Evolutionary conservation across 768 basidiomycete species (phyloP), one percentile per base, ranked within the genome.

Genomic region (Cyclocybe aegerita): DNA sequence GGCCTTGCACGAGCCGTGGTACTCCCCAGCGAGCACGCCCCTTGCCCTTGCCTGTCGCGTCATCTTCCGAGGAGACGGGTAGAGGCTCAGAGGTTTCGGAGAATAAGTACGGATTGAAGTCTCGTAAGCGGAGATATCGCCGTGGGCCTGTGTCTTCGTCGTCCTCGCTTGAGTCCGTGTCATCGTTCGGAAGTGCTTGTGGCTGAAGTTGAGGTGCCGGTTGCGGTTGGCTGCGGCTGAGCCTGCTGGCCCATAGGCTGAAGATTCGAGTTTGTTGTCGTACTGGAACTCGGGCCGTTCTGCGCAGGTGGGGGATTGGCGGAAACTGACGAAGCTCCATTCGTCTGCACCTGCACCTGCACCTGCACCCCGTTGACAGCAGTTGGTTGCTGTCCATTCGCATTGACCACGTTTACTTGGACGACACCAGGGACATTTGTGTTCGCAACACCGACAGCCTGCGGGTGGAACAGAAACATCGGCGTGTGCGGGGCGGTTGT

Each of bases 1-100:
- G 59, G 8, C 66, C 69, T 1, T 64, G 70, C 15, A 80, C 72
- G 16, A 79, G 67, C 39, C 67, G 65, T 11, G 69, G 66, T 35
- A 54, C 55, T 48, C 65, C 63, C 69, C 68, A 70, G 43, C 52
- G 47, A 23, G 51, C 40, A 34, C 48, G 50, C 10, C 41, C 47
- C 38, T 59, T 57, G 30, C 59, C 58, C 49, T 64, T 65, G 9
- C 61, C 60, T 46, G 70, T 70, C 34, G 56, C 65, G 40, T 60
- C 54, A 15, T 30, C 43, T 3, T 49, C 34, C 12, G 7, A 6
- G 11, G 17, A 14, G 39, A 17, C 41, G 11, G 39, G 23, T 23
- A 17, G n/a, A 16, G 50, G 9, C 16, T 43, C 41, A 12, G 40
- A 56, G 1, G 50, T 53, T 9, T 60, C 48, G 15, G 62, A 58